These are phyloP conservation scores for Phyllostachys edulis DNA, from an alignment of 176 grass and related monocot species.

Conservation along the genomic window DNA sequence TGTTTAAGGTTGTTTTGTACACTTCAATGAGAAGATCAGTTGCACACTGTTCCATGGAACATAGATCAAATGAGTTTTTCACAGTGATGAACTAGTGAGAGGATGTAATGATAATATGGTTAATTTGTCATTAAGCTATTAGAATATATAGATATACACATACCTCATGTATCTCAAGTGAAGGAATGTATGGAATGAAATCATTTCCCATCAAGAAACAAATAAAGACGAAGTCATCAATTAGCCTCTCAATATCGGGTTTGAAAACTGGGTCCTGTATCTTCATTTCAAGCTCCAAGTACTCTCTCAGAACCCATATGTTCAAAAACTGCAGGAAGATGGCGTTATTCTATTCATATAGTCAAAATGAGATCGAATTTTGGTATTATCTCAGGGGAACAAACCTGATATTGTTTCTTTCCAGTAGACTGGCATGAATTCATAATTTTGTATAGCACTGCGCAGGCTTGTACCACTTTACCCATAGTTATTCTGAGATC, in stretches of 20 bases:
- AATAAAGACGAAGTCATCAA: conserved; percentile 82
- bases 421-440: too few species aligned
- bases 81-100: neutral
- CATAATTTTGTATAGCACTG: too few species aligned
- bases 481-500: too few species aligned
- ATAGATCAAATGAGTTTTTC: neutral
- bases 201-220: conserved; percentile 86
- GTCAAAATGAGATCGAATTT: neutral
- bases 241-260: conserved; percentile 52
- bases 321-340: conserved; percentile 60
- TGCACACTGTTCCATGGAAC: conserved; percentile 33
- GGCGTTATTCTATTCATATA: neutral
- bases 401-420: conserved; percentile 35
- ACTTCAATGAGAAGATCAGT: conserved; percentile 54
- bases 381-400: neutral
- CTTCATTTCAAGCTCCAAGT: conserved; percentile 70
- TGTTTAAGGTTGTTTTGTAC: conserved; percentile 55
- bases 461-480: too few species aligned
- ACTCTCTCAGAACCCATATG: conserved; percentile 78
- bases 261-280: conserved; percentile 43
- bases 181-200: conserved; percentile 77
- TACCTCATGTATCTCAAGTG: conserved; percentile 71
- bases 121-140: neutral
- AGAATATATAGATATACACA: neutral
- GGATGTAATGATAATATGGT: neutral